Evolutionary conservation across 148 eudicot species (phyloP), one percentile per base, ranked within the genome.

Genomic region (Linanthus parryae): DNA sequence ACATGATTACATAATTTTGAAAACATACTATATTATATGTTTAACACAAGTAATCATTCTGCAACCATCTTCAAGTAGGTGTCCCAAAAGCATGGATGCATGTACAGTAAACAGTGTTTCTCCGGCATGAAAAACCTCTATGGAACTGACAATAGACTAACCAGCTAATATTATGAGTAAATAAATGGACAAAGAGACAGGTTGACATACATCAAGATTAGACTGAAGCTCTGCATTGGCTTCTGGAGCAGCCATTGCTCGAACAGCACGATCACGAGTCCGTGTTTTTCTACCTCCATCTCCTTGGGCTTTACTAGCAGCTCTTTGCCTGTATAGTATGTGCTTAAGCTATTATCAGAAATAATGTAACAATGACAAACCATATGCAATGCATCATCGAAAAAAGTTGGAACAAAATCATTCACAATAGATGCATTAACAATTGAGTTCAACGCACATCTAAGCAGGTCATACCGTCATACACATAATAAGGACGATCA

Each of bases 151-250:
- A n/a, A n/a, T n/a, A n/a, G n/a, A n/a, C n/a, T n/a, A n/a, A n/a
- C n/a, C n/a, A n/a, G n/a, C n/a, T n/a, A n/a, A n/a, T n/a, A n/a
- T n/a, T n/a, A n/a, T n/a, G n/a, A n/a, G n/a, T n/a, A n/a, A n/a
- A n/a, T n/a, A n/a, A n/a, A 46, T 29, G 43, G 49, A 38, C 12
- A 40, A 44, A 28, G 62, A 2, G 48, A 49, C 12, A 22, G 5
- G 28, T 34, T 44, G 55, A 62, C 95, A 60, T 89, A 89, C 97
- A 73, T 89, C 97, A 27, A 89, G 77, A 69, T 89, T 89, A 53
- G 90, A 59, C 61, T 84, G 97, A 47, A 89, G 94, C 70, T 89
- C 97, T 34, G 97, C 97, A 67, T 89, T 89, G 68, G 97, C 97
- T 66, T 82, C 90, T 49, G 97, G 97, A 63, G 90, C 97, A 34